Evolutionary conservation across 805 yeast genomes (phyloP).

Genomic region (Ogataea chonburiensis): DNA sequence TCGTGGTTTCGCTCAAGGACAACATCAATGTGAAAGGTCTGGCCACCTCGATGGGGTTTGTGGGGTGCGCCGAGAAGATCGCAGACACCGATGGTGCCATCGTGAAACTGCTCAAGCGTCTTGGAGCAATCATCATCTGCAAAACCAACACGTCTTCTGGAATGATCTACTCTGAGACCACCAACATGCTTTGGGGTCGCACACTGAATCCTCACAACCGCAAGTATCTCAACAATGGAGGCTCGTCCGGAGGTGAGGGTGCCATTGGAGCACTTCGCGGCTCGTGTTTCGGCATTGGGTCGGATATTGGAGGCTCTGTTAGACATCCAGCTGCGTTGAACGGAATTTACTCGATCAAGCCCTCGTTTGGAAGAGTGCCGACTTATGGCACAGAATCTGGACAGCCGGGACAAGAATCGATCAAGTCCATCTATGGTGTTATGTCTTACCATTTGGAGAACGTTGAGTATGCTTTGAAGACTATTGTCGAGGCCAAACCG

Average conservation of each 20-base stretch:
- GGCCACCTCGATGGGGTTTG: conserved; percentile 48
- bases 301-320: conserved; percentile 40
- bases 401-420: conserved; percentile 50
- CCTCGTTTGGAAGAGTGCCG: conserved; percentile 38
- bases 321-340: conserved; percentile 60
- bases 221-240: conserved; percentile 51
- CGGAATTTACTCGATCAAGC: conserved; percentile 55
- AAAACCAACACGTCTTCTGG: conserved; percentile 60
- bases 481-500: conserved; percentile 35
- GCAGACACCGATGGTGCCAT: conserved; percentile 38
- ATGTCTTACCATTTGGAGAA: conserved; percentile 49
- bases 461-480: conserved; percentile 47
- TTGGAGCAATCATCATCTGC: conserved; percentile 54
- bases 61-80: conserved; percentile 34
- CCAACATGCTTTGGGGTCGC: conserved; percentile 49
- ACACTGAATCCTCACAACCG: conserved; percentile 52
- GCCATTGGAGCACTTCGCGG: conserved; percentile 56
- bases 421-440: conserved; percentile 59
- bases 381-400: conserved; percentile 40
- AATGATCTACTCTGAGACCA: conserved; percentile 59
- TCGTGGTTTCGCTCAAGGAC: conserved; percentile 50
- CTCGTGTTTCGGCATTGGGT: conserved; percentile 58
- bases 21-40: conserved; percentile 46
- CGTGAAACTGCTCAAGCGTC: conserved; percentile 39
- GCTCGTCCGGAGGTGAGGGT: conserved; percentile 68